These are phyloP conservation scores for Conticribra guillardii DNA, from an alignment of 108 stramenopile genomes.

Conservation along the genomic window DNA sequence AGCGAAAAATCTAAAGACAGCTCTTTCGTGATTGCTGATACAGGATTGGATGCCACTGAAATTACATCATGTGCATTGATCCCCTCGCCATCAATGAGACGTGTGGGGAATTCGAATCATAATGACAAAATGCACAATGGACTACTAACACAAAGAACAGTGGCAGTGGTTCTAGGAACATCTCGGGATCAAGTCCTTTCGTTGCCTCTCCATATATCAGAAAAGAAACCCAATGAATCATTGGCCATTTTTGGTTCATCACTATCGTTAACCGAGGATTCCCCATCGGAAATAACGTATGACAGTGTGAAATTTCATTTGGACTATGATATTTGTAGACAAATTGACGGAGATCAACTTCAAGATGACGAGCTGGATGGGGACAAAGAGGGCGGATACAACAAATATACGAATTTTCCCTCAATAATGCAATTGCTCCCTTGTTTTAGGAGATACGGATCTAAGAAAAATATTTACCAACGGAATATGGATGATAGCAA, in stretches of 20 bases:
- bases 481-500: too few relatives aligned
- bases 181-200: slow-evolving; percentile 36
- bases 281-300: background rate
- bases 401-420: background rate
- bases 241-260: too few relatives aligned
- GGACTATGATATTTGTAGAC: slow-evolving; percentile 23
- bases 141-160: slow-evolving; percentile 13
- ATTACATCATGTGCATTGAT: slow-evolving; percentile 45
- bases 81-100: slow-evolving; percentile 30
- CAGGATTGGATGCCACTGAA: slow-evolving; percentile 3
- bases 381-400: background rate
- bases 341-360: background rate
- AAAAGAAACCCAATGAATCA: background rate
- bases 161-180: slow-evolving; percentile 36
- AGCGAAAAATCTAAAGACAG: background rate
- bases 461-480: background rate
- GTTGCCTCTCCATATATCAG: slow-evolving; percentile 29
- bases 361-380: background rate
- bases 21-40: background rate
- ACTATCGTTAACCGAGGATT: background rate
- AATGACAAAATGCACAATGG: background rate
- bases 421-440: slow-evolving; percentile 32
- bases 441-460: slow-evolving; percentile 6
- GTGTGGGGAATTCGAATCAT: background rate
- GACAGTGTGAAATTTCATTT: slow-evolving; percentile 13